Base-by-base conservation (phyloP, 768 basidiomycete species). In the Russula griseocarnosa region DNA sequence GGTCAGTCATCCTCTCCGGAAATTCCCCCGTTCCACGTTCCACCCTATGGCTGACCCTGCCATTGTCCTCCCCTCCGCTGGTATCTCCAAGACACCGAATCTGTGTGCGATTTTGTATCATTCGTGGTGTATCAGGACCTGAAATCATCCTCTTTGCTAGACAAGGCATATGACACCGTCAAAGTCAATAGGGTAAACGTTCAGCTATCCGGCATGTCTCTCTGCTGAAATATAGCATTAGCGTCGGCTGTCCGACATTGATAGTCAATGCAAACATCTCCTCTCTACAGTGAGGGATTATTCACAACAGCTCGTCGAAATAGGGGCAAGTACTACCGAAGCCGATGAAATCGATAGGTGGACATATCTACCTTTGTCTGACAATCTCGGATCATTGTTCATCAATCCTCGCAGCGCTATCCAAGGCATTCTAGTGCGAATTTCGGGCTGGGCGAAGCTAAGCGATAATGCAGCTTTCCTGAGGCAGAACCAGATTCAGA, bases 401-500 rank as follows among this genome's bases (percentile, higher is more conserved):
- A 55, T 42, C 42, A 22, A 9, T 49, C 38, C 38, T 65, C 10
- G 10, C 32, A 65, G 64, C 10, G n/a, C 50, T 1, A 51, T 65
- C 6, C 50, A 61, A 47, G 40, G 14, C 11, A 56, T 65, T 28
- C 50, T 56, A 9, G 13, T n/a, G n/a, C 54, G 50, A 44, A 49
- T 61, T 18, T 22, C n/a, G 10, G 42, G 20, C 13, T 65, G 64
- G 64, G 55, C 30, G 18, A 5, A 8, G 4, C 51, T 61, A 18
- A 4, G 32, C 24, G 20, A 56, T 13, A 16, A 4, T 18, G 14
- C n/a, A 3, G 40, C 26, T 58, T 76, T 80, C 67, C 52, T 78
- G 18, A 70, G 70, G 47, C 78, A 76, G 66, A 61, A 70, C n/a
- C 78, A 78, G 55, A 77, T 81, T 20, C 75, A 74, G 61, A 71